Conservation (phyloP, 805 yeast genomes). For the Metschnikowia similis region DNA sequence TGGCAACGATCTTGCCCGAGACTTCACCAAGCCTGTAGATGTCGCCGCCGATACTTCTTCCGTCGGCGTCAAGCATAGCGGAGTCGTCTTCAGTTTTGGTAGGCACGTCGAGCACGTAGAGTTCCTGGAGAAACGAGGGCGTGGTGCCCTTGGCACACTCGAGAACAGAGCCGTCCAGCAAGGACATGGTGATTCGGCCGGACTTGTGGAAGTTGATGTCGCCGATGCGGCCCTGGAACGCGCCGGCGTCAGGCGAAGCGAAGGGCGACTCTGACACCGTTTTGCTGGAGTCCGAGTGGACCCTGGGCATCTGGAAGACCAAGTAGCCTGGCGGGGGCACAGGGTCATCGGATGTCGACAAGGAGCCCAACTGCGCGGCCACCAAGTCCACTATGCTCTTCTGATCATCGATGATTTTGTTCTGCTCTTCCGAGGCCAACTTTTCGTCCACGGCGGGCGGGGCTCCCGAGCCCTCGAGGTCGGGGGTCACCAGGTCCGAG, state of each 20-base stretch:
- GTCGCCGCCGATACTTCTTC: slow-evolving; percentile 14
- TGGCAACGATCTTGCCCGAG: slow-evolving; percentile 17
- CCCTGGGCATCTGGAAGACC: slow-evolving; percentile 48
- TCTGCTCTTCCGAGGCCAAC: slow-evolving; percentile 28
- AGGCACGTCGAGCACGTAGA: slow-evolving; percentile 49
- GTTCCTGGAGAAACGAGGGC: slow-evolving; percentile 67
- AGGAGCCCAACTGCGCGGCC: slow-evolving; percentile 20
- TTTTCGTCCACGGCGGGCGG: slow-evolving; percentile 20
- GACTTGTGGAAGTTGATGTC: slow-evolving; percentile 73
- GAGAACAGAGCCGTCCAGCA: slow-evolving; percentile 62
- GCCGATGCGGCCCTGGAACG: slow-evolving; percentile 60
- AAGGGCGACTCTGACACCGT: slow-evolving; percentile 5
- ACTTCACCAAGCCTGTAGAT: slow-evolving; percentile 15
- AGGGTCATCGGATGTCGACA: slow-evolving; percentile 15
- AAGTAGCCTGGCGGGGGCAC: slow-evolving; percentile 21
- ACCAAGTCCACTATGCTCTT: slow-evolving; percentile 25
- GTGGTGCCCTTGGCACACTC: slow-evolving; percentile 72
- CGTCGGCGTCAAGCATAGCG: slow-evolving; percentile 14
- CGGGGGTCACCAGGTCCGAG: slow-evolving; percentile 28
- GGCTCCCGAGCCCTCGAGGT: slow-evolving; percentile 12
- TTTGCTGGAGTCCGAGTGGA: slow-evolving; percentile 36
- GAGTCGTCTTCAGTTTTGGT: slow-evolving; percentile 27
- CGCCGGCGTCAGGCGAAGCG: slow-evolving; percentile 9
- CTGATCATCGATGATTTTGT: slow-evolving; percentile 30
- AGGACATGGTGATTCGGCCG: slow-evolving; percentile 70